Conservation (phyloP, 768 basidiomycete species). For the Kwoniella bestiolae region DNA sequence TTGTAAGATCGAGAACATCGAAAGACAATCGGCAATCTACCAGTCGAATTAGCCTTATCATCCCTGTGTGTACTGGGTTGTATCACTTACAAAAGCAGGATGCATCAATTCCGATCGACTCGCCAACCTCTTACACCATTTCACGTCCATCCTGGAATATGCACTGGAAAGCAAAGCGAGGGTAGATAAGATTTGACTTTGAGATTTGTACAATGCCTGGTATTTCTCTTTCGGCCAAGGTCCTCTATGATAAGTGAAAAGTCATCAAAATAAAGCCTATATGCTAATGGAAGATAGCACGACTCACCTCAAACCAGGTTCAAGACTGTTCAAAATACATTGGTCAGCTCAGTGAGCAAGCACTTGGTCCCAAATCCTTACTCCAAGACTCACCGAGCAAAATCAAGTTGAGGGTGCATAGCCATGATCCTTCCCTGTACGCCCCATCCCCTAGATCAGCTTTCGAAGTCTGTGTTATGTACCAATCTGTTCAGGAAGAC, state of each 20-base stretch:
- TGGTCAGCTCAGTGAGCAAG: neutral
- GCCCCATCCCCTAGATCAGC: no score
- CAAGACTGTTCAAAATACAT: slow-evolving; percentile 28
- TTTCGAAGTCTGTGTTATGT: no score
- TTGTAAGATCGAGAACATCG: slow-evolving; percentile 47
- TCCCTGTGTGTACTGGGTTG: neutral
- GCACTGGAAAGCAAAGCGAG: slow-evolving; percentile 58
- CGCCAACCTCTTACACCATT: slow-evolving; percentile 60
- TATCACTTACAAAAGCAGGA: slow-evolving; percentile 63
- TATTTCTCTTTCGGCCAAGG: slow-evolving; percentile 65
- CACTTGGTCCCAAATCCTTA: slow-evolving; percentile 43
- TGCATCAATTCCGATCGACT: slow-evolving; percentile 63
- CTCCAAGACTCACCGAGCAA: slow-evolving; percentile 34
- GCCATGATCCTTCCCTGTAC: slow-evolving; percentile 32
- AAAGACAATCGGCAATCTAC: slow-evolving; percentile 52
- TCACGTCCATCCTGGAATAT: slow-evolving; percentile 60
- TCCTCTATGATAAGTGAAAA: no score
- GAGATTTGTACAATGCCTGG: slow-evolving; percentile 58
- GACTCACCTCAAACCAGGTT: slow-evolving; percentile 40
- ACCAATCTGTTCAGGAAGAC: neutral
- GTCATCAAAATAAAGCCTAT: no score
- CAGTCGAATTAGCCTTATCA: neutral
- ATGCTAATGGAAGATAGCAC: no score
- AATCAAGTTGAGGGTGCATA: slow-evolving; percentile 32
- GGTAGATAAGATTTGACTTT: slow-evolving; percentile 60